phyloP scores from a whole-genome alignment of 495 filamentous ascomycete genomes.

The Glutinoglossum americanum region DNA sequence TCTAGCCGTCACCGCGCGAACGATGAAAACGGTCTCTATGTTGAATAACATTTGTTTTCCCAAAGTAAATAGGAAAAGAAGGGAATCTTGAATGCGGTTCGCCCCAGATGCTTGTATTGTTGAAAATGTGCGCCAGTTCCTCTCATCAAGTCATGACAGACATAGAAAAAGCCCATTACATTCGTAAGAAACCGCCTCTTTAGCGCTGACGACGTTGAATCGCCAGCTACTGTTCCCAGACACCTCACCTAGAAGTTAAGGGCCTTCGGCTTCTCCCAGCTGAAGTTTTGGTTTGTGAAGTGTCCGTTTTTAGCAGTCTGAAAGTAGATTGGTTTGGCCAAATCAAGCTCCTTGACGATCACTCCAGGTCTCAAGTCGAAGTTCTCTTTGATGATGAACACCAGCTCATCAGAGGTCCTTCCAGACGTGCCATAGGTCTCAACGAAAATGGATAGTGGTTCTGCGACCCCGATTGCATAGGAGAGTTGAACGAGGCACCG shows the following conservation, averaged over 20 bases:
- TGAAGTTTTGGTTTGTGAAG: constrained; percentile 96
- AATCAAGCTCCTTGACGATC: constrained; percentile 92
- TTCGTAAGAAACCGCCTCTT: background rate
- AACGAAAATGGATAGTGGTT: constrained; percentile 83
- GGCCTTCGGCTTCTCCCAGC: constrained; percentile 93
- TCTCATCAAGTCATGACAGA: background rate
- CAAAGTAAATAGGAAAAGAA: background rate
- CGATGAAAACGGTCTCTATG: constrained; percentile 1
- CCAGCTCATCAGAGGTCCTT: constrained; percentile 56
- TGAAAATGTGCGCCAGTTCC: background rate
- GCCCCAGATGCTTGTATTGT: background rate
- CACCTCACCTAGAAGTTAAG: constrained; percentile 30
- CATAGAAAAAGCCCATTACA: background rate
- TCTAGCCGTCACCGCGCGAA: background rate
- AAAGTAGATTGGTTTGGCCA: constrained; percentile 91
- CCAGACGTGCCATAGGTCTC: constrained; percentile 66
- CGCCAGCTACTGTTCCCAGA: background rate
- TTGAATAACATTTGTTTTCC: background rate
- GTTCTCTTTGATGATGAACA: constrained; percentile 81
- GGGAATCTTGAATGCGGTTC: background rate
- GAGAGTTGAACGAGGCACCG: constrained; percentile 91
- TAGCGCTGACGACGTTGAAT: background rate
- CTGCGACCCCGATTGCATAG: constrained; percentile 95
- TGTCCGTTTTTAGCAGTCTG: constrained; percentile 98
- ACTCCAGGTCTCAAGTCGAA: constrained; percentile 95